Evolutionary conservation across 78 protist species (phyloP).

Genomic region (Polysphondylium violaceum): DNA sequence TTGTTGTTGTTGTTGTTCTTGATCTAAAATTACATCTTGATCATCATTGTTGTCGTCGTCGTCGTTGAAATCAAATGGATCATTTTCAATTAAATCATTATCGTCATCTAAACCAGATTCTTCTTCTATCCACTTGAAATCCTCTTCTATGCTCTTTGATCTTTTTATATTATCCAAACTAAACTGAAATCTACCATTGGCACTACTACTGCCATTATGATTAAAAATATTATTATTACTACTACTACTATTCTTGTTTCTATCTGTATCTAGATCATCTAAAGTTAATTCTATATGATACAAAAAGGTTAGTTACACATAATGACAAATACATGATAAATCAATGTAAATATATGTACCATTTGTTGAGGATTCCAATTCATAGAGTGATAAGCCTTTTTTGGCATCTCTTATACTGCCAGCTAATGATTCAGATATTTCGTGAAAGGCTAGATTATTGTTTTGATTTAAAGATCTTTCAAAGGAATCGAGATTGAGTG

Average conservation of each 20-base stretch:
- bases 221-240: not conserved
- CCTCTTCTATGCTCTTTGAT: slow-evolving; percentile 23
- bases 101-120: too few species aligned
- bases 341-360: not conserved
- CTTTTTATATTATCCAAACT: slow-evolving; percentile 18
- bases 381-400: slow-evolving; percentile 26
- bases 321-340: not conserved
- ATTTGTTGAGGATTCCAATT: not conserved
- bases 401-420: slow-evolving; percentile 50
- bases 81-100: slow-evolving; percentile 62
- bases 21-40: slow-evolving; percentile 12
- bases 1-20: not conserved
- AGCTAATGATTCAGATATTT: slow-evolving; percentile 51
- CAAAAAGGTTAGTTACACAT: not conserved
- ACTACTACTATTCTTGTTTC: not conserved
- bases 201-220: slow-evolving; percentile 23
- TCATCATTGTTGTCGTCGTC: not conserved
- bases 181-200: not conserved
- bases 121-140: slow-evolving; percentile 70
- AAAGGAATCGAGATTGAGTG: slow-evolving; percentile 9
- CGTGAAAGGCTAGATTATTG: slow-evolving; percentile 25
- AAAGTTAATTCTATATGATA: slow-evolving; percentile 19
- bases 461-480: slow-evolving; percentile 21
- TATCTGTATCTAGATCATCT: slow-evolving; percentile 17
- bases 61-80: slow-evolving; percentile 50